Percentiles rank a stretch among this genome's conserved stretches.
phyloP scores from a whole-genome alignment of 768 basidiomycete species.

The Coprinellus aureogranulatus region DNA sequence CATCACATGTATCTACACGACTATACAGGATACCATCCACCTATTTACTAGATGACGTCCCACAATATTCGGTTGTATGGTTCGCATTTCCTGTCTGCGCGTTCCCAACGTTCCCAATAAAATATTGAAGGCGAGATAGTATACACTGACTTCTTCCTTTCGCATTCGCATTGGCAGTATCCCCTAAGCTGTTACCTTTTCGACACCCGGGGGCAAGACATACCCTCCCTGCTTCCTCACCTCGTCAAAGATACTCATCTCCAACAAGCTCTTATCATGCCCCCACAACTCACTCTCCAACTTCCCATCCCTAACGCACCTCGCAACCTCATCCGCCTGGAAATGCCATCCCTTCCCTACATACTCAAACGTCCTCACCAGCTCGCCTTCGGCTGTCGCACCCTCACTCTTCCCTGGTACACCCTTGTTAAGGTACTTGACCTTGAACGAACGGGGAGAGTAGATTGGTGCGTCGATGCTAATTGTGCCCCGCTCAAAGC shows the following conservation, averaged over 20 bases:
- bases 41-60: too few relatives aligned
- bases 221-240: slow-evolving; percentile 63
- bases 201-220: slow-evolving; percentile 59
- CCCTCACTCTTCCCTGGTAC: slow-evolving; percentile 29
- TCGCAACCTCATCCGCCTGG: slow-evolving; percentile 85
- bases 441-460: slow-evolving; percentile 62
- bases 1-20: too few relatives aligned
- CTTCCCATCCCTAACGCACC: slow-evolving; percentile 72
- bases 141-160: too few relatives aligned
- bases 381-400: slow-evolving; percentile 46
- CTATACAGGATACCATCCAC: too few relatives aligned
- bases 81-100: too few relatives aligned
- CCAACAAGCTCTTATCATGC: slow-evolving; percentile 73
- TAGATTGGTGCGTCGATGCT: slow-evolving; percentile 63
- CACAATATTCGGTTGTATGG: too few relatives aligned
- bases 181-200: slow-evolving; percentile 39
- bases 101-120: too few relatives aligned
- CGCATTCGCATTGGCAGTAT: too few relatives aligned
- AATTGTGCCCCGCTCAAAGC: slow-evolving; percentile 74
- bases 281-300: slow-evolving; percentile 72
- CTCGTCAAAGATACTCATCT: slow-evolving; percentile 86
- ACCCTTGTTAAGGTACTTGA: slow-evolving; percentile 54
- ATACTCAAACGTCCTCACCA: slow-evolving; percentile 52
- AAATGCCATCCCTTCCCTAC: slow-evolving; percentile 77
- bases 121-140: too few relatives aligned